Percentiles rank a stretch among this genome's conserved stretches.
Evolutionary conservation across 2,329 filamentous ascomycete species (phyloP).

Genomic region (Paecilomyces sp.): DNA sequence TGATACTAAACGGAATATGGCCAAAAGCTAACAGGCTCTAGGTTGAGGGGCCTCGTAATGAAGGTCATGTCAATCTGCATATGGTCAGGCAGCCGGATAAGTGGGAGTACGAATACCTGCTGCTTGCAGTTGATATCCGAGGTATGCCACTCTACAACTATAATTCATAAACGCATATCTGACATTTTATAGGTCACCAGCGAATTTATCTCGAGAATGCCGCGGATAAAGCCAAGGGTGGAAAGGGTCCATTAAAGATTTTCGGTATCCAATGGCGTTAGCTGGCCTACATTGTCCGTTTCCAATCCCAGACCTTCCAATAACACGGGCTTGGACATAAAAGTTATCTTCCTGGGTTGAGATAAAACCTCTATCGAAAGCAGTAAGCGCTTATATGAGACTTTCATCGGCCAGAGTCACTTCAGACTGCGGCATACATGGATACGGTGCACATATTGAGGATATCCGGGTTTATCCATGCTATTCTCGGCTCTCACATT

Average conservation of each 20-base stretch:
- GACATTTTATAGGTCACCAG: slow-evolving; percentile 28
- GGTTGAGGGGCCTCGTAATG: slow-evolving; percentile 69
- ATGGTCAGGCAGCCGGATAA: slow-evolving; percentile 62
- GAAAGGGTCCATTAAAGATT: slow-evolving; percentile 41
- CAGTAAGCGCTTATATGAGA: too few species aligned
- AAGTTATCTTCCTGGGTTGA: too few species aligned
- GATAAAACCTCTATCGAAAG: too few species aligned
- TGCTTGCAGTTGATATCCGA: slow-evolving; percentile 72
- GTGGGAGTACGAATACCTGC: slow-evolving; percentile 67
- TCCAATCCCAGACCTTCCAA: slow-evolving; percentile 3
- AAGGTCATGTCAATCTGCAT: slow-evolving; percentile 69
- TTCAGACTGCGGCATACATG: too few species aligned
- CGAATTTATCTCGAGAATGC: slow-evolving; percentile 41
- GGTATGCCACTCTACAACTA: slow-evolving; percentile 35
- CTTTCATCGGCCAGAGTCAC: too few species aligned
- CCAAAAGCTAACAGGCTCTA: slow-evolving; percentile 33
- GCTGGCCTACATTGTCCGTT: slow-evolving; percentile 1
- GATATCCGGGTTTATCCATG: too few species aligned
- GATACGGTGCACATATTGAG: too few species aligned
- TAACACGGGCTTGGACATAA: neutral
- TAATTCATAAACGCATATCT: neutral
- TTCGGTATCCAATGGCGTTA: slow-evolving; percentile 43
- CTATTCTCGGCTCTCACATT: neutral
- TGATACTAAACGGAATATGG: too few species aligned
- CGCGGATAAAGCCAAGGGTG: slow-evolving; percentile 25